phyloP scores from a whole-genome alignment of 305 asterid species.

The Ajuga reptans region DNA sequence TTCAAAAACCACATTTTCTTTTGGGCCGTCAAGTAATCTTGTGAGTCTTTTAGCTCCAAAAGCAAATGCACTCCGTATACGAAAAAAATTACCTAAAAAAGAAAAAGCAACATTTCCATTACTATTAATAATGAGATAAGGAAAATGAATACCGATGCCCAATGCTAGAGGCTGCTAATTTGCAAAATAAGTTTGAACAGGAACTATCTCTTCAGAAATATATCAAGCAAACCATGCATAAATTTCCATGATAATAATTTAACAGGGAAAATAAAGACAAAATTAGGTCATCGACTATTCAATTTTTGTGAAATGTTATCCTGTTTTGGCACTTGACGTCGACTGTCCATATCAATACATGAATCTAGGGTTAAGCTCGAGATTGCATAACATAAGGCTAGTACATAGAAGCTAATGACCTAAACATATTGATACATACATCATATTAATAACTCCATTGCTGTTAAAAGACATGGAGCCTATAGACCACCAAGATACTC shows the following conservation, averaged over 20 bases:
- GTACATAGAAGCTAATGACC: background rate
- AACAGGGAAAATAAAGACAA: background rate
- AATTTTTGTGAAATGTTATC: background rate
- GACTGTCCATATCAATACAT: background rate
- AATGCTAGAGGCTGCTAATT: background rate
- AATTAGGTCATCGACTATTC: background rate
- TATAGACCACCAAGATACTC: background rate
- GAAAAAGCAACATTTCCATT: conserved; percentile 9
- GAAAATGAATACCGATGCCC: conserved; percentile 6
- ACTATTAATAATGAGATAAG: background rate
- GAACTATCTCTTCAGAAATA: background rate
- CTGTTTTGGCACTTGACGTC: background rate
- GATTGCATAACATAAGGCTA: conserved; percentile 2
- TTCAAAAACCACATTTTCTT: conserved; percentile 49
- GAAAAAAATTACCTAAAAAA: conserved; percentile 71
- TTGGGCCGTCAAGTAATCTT: conserved; percentile 65
- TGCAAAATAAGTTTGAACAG: background rate
- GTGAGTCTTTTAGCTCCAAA: conserved; percentile 86
- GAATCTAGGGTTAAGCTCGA: background rate
- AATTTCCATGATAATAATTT: background rate
- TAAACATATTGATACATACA: background rate
- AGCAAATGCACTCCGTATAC: conserved; percentile 87
- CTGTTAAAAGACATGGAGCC: background rate
- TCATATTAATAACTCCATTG: background rate
- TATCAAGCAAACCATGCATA: background rate